These are phyloP conservation scores for Tricholoma furcatifolium DNA, from an alignment of 768 basidiomycete species.

Conservation along the genomic window DNA sequence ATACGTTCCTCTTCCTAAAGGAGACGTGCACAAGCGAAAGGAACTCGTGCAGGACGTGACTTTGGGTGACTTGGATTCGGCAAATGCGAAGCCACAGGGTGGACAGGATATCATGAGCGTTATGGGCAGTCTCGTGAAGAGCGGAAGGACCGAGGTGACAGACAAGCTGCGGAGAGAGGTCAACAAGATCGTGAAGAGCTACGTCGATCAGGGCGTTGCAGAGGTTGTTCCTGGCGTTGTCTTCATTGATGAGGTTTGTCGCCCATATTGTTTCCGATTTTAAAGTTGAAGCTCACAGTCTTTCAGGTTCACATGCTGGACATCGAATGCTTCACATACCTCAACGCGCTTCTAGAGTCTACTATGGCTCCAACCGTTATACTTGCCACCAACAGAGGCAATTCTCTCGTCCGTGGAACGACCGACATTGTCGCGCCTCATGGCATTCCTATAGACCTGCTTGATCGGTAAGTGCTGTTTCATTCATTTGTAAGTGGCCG, in stretches of 20 bases:
- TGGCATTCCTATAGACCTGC: constrained; percentile 89
- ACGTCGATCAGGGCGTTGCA: constrained; percentile 97
- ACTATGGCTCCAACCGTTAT: constrained; percentile 98
- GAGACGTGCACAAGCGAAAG: constrained; percentile 24
- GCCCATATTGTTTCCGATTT: background rate
- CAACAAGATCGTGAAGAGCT: constrained; percentile 95
- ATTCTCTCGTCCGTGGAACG: constrained; percentile 90
- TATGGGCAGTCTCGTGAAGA: constrained; percentile 90
- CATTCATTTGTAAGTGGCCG: background rate
- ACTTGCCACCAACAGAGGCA: constrained; percentile 93
- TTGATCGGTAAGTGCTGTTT: constrained; percentile 72
- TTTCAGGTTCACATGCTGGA: constrained; percentile 97
- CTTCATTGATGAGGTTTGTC: constrained; percentile 93
- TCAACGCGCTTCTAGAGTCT: constrained; percentile 93
- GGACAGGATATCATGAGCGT: constrained; percentile 99
- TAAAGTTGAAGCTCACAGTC: constrained; percentile 1
- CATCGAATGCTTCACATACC: constrained; percentile 98
- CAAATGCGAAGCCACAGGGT: constrained; percentile 93
- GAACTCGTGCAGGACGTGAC: constrained; percentile 26
- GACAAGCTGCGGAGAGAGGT: constrained; percentile 95
- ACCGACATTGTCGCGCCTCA: constrained; percentile 90
- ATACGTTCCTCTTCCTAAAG: constrained; percentile 86
- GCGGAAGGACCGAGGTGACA: constrained; percentile 92
- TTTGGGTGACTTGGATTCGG: constrained; percentile 91
- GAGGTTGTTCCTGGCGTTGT: constrained; percentile 98